A percentile compares a stretch with the other conserved stretches of the same genome.
Evolutionary conservation across 1,284 basidiomycete genomes (phyloP).

Genomic region (Athelia sp.): DNA sequence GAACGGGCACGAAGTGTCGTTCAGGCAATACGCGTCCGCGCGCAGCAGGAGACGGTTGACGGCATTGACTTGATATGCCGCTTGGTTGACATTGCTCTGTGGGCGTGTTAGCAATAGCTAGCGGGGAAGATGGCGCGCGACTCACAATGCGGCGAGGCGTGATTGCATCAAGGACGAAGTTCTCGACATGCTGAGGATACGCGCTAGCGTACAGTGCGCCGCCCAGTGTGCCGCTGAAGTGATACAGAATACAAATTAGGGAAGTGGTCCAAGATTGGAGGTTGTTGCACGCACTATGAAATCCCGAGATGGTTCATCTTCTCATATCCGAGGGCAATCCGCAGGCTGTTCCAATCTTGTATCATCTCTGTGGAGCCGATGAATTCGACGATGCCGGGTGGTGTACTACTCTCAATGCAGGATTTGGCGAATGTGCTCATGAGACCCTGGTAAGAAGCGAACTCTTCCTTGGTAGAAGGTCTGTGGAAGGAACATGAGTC

Average conservation of each 20-base stretch:
- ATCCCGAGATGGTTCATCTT: conserved; percentile 7
- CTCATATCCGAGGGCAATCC: conserved; percentile 12
- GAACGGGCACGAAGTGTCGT: conserved; percentile 12
- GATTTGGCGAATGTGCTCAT: conserved; percentile 6
- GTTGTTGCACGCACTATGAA: conserved; percentile 8
- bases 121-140: background rate
- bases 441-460: conserved; percentile 7
- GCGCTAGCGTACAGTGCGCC: conserved; percentile 7
- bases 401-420: conserved; percentile 8
- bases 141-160: conserved; percentile 12
- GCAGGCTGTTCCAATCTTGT: conserved; percentile 12
- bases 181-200: conserved; percentile 9
- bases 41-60: conserved; percentile 13
- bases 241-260: no score
- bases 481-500: conserved; percentile 2
- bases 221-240: conserved; percentile 11
- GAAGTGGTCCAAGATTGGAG: background rate
- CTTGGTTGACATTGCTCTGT: conserved; percentile 10
- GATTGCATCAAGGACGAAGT: conserved; percentile 11
- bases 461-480: conserved; percentile 10
- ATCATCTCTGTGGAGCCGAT: conserved; percentile 10
- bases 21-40: conserved; percentile 13
- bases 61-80: conserved; percentile 9
- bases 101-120: background rate
- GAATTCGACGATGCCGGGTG: conserved; percentile 10